Percentiles rank a stretch among this genome's conserved stretches.
Evolutionary conservation across 352 stramenopile species (phyloP).

Genomic region (Aphanomyces cochlioides): DNA sequence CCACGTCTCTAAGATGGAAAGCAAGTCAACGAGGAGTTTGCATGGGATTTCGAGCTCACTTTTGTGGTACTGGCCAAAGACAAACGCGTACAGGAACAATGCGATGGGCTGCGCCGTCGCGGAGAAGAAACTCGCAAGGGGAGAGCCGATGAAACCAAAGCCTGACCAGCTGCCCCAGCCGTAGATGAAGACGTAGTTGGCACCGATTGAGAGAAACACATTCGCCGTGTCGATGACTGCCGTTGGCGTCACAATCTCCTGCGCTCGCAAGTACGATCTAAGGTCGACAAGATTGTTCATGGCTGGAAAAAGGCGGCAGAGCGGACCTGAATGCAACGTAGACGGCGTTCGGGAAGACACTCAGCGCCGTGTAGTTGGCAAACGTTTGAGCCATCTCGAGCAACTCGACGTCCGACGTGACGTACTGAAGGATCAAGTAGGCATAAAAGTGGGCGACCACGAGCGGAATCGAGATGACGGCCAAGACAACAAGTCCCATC

Average conservation of each 20-base stretch:
- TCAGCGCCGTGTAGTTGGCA: constrained; percentile 52
- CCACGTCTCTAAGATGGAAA: constrained; percentile 59
- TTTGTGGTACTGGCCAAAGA: constrained; percentile 74
- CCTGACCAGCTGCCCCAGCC: constrained; percentile 49
- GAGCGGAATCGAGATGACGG: constrained; percentile 18
- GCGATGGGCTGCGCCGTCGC: constrained; percentile 66
- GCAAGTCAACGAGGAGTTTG: not conserved
- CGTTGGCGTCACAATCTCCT: constrained; percentile 73
- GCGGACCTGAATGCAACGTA: constrained; percentile 54
- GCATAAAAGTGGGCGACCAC: constrained; percentile 29
- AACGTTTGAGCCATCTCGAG: constrained; percentile 58
- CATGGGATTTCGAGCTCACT: not conserved
- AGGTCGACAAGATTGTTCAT: not conserved
- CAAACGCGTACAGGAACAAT: constrained; percentile 64
- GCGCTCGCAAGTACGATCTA: constrained; percentile 65
- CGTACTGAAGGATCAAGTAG: constrained; percentile 22
- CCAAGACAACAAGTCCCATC: constrained; percentile 22
- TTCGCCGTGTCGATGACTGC: constrained; percentile 69
- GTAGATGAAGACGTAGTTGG: constrained; percentile 83
- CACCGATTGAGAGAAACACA: constrained; percentile 56
- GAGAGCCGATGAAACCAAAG: constrained; percentile 57
- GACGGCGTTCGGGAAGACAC: constrained; percentile 59
- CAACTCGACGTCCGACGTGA: constrained; percentile 57
- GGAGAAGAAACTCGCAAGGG: constrained; percentile 59
- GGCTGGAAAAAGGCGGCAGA: not conserved